Percentiles rank a stretch among this genome's conserved stretches.
phyloP scores from a whole-genome alignment of 441 rosid species.

The California macrophylla region DNA sequence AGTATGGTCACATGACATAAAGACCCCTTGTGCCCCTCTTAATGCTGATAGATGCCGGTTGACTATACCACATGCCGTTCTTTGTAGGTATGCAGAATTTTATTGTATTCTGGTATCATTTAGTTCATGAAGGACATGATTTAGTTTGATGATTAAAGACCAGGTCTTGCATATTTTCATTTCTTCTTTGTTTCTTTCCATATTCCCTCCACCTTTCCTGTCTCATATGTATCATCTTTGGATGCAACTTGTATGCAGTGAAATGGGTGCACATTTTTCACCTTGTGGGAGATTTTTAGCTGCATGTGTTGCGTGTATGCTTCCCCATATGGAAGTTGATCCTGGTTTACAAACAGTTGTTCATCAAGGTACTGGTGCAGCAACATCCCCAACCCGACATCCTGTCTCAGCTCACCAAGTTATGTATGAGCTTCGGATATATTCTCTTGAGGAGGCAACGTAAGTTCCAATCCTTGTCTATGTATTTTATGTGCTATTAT shows the following conservation, averaged over 20 bases:
- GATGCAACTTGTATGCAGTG: conserved; percentile 45
- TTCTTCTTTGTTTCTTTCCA: neutral
- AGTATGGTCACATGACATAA: conserved; percentile 64
- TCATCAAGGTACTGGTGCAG: conserved; percentile 47
- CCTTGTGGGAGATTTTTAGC: conserved; percentile 92
- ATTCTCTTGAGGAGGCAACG: conserved; percentile 89
- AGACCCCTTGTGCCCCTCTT: conserved; percentile 47
- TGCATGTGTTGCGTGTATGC: conserved; percentile 82
- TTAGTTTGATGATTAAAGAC: neutral
- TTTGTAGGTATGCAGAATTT: conserved; percentile 52
- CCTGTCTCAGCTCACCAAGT: conserved; percentile 75
- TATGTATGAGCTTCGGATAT: conserved; percentile 82
- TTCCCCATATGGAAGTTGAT: conserved; percentile 62
- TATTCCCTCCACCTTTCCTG: conserved; percentile 5
- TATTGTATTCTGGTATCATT: neutral
- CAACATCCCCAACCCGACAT: conserved; percentile 83
- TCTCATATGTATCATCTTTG: conserved; percentile 7
- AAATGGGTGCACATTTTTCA: conserved; percentile 96
- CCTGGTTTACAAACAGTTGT: conserved; percentile 43
- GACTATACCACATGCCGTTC: conserved; percentile 79
- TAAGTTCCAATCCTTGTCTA: conserved; percentile 23
- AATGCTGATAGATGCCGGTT: conserved; percentile 46
- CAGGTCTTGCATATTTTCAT: neutral
- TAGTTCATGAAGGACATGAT: neutral
- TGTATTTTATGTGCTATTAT: neutral